Percentiles rank a stretch among this genome's conserved stretches.
Evolutionary conservation across 352 stramenopile genomes (phyloP).

Genomic region (Phytophthora ramorum): DNA sequence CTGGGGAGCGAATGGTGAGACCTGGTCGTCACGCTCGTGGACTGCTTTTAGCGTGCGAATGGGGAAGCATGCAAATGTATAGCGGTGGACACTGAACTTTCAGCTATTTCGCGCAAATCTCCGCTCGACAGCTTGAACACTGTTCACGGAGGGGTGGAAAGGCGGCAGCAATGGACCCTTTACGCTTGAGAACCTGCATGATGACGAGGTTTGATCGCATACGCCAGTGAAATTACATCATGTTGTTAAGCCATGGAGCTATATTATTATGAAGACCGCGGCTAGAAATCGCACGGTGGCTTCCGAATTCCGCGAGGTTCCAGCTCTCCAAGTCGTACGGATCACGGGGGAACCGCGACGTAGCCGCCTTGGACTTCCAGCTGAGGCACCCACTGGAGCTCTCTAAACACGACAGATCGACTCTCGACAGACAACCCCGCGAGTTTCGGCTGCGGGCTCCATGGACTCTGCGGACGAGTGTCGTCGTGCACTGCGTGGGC

Average conservation of each 20-base stretch:
- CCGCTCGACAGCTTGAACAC: too few relatives aligned
- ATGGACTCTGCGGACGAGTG: background rate
- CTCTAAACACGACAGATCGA: conserved; percentile 9
- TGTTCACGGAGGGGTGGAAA: background rate
- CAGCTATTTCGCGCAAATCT: background rate
- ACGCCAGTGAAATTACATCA: too few relatives aligned
- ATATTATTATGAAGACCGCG: too few relatives aligned
- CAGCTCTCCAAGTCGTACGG: background rate
- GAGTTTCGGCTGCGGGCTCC: background rate
- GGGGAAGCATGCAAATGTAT: background rate
- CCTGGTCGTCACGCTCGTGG: too few relatives aligned
- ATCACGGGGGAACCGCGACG: conserved; percentile 1
- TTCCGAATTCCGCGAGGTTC: background rate
- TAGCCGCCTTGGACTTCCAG: conserved; percentile 20
- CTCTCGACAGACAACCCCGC: background rate
- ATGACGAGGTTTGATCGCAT: too few relatives aligned
- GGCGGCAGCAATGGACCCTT: background rate
- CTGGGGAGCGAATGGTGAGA: background rate
- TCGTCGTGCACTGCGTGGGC: conserved; percentile 1
- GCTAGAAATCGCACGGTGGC: too few relatives aligned
- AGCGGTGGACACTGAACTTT: background rate
- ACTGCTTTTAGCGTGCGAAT: too few relatives aligned
- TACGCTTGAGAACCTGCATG: background rate
- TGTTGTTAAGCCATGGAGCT: too few relatives aligned
- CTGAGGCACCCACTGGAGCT: conserved; percentile 8